A percentile compares a stretch with the other conserved stretches of the same genome.
Conservation (phyloP, 139 green algal genomes). For the Chlamydomonas sphaeroides region DNA sequence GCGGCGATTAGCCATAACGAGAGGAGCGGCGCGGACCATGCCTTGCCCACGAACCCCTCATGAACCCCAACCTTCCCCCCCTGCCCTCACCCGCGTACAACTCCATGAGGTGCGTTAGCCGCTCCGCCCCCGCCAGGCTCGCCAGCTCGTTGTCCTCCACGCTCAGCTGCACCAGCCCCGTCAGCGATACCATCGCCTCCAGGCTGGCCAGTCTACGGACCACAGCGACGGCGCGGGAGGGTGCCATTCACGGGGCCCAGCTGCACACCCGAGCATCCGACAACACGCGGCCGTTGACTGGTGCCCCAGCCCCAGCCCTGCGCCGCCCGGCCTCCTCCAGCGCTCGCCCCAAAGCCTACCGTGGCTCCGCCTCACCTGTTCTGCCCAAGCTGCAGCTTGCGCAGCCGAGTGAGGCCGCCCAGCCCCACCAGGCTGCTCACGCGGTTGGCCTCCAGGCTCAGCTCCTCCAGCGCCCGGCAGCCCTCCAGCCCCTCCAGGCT, state of each 20-base stretch:
- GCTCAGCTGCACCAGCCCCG: slow-evolving; percentile 64
- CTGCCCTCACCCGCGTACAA: slow-evolving; percentile 67
- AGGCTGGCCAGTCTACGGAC: slow-evolving; percentile 44
- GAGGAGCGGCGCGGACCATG: no score
- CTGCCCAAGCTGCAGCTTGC: slow-evolving; percentile 59
- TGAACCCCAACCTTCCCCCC: neutral
- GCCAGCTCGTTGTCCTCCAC: slow-evolving; percentile 77
- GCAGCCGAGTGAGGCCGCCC: slow-evolving; percentile 23
- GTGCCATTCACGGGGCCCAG: no score
- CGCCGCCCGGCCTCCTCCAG: no score
- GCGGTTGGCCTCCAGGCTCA: slow-evolving; percentile 73
- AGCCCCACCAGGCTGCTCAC: slow-evolving; percentile 42
- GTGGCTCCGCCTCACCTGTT: slow-evolving; percentile 29
- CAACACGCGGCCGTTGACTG: no score
- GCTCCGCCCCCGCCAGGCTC: slow-evolving; percentile 59
- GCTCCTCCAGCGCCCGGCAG: slow-evolving; percentile 67
- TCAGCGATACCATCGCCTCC: slow-evolving; percentile 46
- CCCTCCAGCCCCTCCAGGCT: slow-evolving; percentile 64
- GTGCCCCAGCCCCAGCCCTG: no score
- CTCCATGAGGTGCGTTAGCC: slow-evolving; percentile 71
- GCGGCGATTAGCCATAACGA: no score
- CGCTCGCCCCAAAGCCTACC: no score
- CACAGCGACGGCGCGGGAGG: no score
- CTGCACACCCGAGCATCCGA: no score
- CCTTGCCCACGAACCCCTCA: no score